phyloP scores from a whole-genome alignment of 345 rosid species.

The Litchi chinensis region DNA sequence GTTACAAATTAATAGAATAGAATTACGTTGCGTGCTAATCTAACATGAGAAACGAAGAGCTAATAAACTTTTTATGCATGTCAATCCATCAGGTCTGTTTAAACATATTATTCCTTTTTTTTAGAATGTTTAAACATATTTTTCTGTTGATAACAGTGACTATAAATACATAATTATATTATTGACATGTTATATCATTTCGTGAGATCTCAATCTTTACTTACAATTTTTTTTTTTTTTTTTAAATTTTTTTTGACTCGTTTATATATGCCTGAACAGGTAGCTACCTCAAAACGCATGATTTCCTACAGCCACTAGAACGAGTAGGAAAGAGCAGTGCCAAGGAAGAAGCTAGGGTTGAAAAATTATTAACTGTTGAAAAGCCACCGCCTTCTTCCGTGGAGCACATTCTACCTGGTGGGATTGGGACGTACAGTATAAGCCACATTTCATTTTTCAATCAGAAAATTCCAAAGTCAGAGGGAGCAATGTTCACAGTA shows the following conservation, averaged over 20 bases:
- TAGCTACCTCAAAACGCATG: conserved; percentile 70
- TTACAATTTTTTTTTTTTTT: background rate
- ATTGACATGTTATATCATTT: background rate
- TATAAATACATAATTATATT: no score
- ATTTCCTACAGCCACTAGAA: conserved; percentile 53
- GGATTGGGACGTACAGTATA: conserved; percentile 87
- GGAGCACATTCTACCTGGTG: conserved; percentile 86
- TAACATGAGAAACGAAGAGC: no score
- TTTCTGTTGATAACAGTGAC: no score
- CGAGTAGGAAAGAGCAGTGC: conserved; percentile 43
- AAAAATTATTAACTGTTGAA: conserved; percentile 44
- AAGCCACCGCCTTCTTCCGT: conserved; percentile 54
- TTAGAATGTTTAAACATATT: no score
- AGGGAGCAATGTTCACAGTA: conserved; percentile 47
- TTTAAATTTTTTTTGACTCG: background rate
- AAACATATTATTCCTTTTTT: no score
- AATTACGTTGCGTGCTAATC: no score
- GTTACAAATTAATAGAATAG: no score
- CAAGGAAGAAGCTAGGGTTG: conserved; percentile 52
- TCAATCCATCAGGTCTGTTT: no score
- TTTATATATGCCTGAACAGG: conserved; percentile 33
- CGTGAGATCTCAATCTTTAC: background rate
- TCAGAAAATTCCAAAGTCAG: conserved; percentile 70
- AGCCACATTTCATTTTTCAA: conserved; percentile 68
- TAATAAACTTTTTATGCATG: no score